Conservation (phyloP, 2,329 filamentous ascomycete genomes). For the Colletotrichum incanum region DNA sequence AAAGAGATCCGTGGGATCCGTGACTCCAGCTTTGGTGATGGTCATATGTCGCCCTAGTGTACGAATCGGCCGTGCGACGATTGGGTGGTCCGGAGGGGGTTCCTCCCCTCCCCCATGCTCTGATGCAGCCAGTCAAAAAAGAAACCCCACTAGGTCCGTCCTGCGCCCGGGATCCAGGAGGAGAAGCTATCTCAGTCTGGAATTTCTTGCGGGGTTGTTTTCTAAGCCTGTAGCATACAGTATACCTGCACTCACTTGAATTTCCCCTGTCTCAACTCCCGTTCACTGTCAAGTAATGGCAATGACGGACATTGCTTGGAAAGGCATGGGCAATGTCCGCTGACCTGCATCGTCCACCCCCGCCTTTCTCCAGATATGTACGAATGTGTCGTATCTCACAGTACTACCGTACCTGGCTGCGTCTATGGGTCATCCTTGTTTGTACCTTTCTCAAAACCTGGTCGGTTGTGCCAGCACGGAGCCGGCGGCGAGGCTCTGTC, state of each 20-base stretch:
- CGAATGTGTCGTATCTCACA: background rate
- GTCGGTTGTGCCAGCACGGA: background rate
- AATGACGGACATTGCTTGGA: background rate
- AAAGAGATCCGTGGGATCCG: too few relatives aligned
- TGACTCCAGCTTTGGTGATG: background rate
- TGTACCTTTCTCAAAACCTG: background rate
- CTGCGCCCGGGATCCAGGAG: conserved; percentile 24
- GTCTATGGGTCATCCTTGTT: background rate
- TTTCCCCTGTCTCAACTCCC: background rate
- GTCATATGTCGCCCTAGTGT: conserved; percentile 6
- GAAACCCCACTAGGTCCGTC: background rate
- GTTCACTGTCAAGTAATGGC: background rate
- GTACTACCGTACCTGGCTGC: background rate
- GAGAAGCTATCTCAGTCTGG: conserved; percentile 26
- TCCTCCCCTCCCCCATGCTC: background rate
- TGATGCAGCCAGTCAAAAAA: background rate
- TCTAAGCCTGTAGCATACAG: background rate
- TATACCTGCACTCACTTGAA: background rate
- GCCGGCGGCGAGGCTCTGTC: background rate
- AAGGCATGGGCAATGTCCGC: background rate
- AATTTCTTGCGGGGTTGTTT: conserved; percentile 35
- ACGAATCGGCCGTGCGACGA: background rate
- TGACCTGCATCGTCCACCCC: background rate
- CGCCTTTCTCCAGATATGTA: background rate
- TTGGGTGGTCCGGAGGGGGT: background rate